Evolutionary conservation across 2,329 filamentous ascomycete genomes (phyloP), one percentile per base, ranked within the genome.

Genomic region (Trichoderma oligosporum): DNA sequence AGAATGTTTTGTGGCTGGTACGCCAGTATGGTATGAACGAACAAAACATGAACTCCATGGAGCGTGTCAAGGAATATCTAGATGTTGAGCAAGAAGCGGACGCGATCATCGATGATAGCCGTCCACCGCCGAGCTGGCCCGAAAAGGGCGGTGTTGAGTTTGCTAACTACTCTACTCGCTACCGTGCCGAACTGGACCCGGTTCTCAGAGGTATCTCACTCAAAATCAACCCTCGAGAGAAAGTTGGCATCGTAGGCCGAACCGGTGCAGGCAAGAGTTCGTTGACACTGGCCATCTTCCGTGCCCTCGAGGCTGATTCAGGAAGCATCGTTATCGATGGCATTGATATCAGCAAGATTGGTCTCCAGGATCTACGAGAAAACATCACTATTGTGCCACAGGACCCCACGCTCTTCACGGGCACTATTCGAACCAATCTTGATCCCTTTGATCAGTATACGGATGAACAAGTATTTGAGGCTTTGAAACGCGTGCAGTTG

Each of bases 1-100:
- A 99, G 71, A 97, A 96, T 63, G 88, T 99, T 6, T 76, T 99
- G 16, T 99, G 94, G 94, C 85, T 97, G 56, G 92, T 99, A 27
- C 87, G 94, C 45, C 80, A 97, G 12, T 99, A 99, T 71, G 88
- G 92, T 0, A 85, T 89, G 68, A 97, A 97, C 67, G 94, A 99
- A 74, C 94, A 99, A 73, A 97, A 97, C 74, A 97, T 99, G 94
- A 99, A 99, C 74, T 93, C 93, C 2, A 92, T 97, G 47, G 94
- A 99, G 74, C 89, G 94, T 67, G 87, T 99, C 68, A 95, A 96
- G 76, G 94, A 99, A 70, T 99, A 97, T 68, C 82, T 97, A 33
- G 91, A 97, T 42, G 89, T 99, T 1, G 93, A 97, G 65, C 93
- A 97, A 71, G 94, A 99, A 74, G 92, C 94, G 1, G 78, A 82